These are phyloP conservation scores for Phytophthora lateralis DNA, from an alignment of 352 stramenopile genomes.

Conservation along the genomic window DNA sequence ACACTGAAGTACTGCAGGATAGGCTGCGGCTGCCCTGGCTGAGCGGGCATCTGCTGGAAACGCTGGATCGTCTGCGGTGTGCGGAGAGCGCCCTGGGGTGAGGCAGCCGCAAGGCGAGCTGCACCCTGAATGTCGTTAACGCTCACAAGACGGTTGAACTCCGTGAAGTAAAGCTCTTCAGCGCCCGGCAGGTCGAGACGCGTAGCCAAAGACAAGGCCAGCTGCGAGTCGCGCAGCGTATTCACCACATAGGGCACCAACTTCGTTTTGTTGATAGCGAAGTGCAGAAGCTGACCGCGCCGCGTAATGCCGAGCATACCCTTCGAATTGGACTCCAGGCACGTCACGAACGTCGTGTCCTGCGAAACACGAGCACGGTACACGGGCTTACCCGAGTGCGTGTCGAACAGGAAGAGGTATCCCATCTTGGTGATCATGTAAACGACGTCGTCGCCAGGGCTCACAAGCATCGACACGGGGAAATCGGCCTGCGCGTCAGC, in stretches of 20 bases:
- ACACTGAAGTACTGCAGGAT: constrained; percentile 99
- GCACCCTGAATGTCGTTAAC: constrained; percentile 86
- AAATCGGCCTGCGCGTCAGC: constrained; percentile 98
- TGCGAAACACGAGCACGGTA: constrained; percentile 97
- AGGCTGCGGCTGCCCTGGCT: constrained; percentile 96
- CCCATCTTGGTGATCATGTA: constrained; percentile 99
- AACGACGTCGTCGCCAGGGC: constrained; percentile 92
- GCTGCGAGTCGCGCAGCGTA: constrained; percentile 95
- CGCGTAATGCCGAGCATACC: constrained; percentile 98
- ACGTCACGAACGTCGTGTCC: constrained; percentile 98
- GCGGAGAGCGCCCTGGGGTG: constrained; percentile 90
- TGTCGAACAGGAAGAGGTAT: constrained; percentile 99
- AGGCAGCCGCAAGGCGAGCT: constrained; percentile 92
- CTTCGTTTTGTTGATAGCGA: constrained; percentile 97
- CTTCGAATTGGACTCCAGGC: constrained; percentile 91
- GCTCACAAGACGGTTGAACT: constrained; percentile 96
- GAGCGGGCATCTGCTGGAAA: constrained; percentile 98
- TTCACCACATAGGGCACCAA: constrained; percentile 99
- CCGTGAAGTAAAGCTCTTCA: constrained; percentile 97
- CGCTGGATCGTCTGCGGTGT: constrained; percentile 98
- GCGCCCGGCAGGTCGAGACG: constrained; percentile 97
- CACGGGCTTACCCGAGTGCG: constrained; percentile 97
- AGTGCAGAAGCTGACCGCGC: constrained; percentile 96
- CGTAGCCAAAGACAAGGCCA: constrained; percentile 96
- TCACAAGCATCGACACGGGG: constrained; percentile 97